These are phyloP conservation scores for Calonectria honghensis DNA, from an alignment of 2,329 filamentous ascomycete genomes.

Conservation along the genomic window DNA sequence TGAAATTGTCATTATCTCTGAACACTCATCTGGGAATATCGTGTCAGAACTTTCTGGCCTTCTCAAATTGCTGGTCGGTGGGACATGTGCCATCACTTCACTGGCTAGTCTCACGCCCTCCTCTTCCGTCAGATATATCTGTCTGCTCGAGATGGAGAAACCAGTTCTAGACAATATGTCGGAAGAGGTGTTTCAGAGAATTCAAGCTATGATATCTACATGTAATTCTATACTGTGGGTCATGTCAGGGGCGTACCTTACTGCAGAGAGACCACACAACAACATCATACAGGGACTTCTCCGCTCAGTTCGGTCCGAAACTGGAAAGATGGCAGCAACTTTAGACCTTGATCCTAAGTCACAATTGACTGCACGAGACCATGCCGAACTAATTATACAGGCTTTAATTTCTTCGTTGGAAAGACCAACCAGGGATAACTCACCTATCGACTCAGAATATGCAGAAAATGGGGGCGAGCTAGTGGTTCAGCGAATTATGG, in stretches of 20 bases:
- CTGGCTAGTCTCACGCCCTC: constrained; percentile 45
- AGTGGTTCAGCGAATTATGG: constrained; percentile 55
- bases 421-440: constrained; percentile 33
- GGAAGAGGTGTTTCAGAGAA: constrained; percentile 59
- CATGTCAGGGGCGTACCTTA: constrained; percentile 62
- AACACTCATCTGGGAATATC: constrained; percentile 45
- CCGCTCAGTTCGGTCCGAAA: constrained; percentile 68
- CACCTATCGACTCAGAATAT: constrained; percentile 55
- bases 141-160: constrained; percentile 66
- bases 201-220: constrained; percentile 61
- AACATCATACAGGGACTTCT: constrained; percentile 68
- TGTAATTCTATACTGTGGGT: constrained; percentile 64
- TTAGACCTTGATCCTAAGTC: constrained; percentile 66
- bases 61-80: constrained; percentile 47
- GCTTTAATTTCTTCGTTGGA: constrained; percentile 50
- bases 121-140: constrained; percentile 57
- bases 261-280: constrained; percentile 59
- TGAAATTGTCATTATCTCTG: constrained; percentile 53
- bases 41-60: constrained; percentile 46
- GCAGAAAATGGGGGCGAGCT: constrained; percentile 54
- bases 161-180: constrained; percentile 65
- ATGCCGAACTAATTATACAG: constrained; percentile 57
- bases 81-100: constrained; percentile 43
- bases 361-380: constrained; percentile 53
- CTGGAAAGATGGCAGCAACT: constrained; percentile 65